Base-by-base conservation (phyloP, 305 asterid species). In the Fraxinus albicans region DNA sequence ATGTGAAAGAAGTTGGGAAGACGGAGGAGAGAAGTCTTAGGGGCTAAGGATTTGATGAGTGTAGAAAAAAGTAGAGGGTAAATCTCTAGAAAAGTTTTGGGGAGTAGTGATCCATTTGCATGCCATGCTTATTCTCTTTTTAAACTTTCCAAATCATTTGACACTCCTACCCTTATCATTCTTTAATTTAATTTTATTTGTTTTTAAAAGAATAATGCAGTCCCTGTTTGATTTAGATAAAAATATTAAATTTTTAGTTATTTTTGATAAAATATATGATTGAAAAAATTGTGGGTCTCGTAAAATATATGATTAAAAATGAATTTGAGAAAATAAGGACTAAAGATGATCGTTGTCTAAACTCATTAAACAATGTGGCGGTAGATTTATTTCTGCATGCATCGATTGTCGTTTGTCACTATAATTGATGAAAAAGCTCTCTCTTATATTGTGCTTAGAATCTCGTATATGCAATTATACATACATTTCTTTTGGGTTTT, bases 91-190 rank as follows among this genome's bases (percentile, higher is more conserved):
- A 79, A 90, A 86, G 91, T 83, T 92, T 82, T 85, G 81, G 95
- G 94, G 85, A 90, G 86, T 15, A 84, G 91, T 85, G 92, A 87
- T 80, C 85, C 79, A 88, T 87, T 86, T 87, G 76, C 89, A 82
- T 88, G 84, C 84, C 72, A 86, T 82, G 88, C 87, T 86, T 90
- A 42, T 70, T 88, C 63, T 79, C 67, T 77, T 79, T 88, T 86
- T 76, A 10, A 31, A 84, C 79, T 77, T 81, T 83, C 79, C 29
- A 50, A 8, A 7, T 85, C 73, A 77, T 79, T 88, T 84, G 86
- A 88, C 91, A 86, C 47, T 72, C 40, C 81, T 89, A 77, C 89
- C 94, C 93, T 82, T 81, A 8, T 7, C 80, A 36, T 76, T 84
- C 10, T 81, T 31, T 19, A 27, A 12, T 81, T 10, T 73, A 0